A percentile compares a stretch with the other conserved stretches of the same genome.
Conservation (phyloP, 371 early-diverging fungal genomes). For the Mucor velutinosus region DNA sequence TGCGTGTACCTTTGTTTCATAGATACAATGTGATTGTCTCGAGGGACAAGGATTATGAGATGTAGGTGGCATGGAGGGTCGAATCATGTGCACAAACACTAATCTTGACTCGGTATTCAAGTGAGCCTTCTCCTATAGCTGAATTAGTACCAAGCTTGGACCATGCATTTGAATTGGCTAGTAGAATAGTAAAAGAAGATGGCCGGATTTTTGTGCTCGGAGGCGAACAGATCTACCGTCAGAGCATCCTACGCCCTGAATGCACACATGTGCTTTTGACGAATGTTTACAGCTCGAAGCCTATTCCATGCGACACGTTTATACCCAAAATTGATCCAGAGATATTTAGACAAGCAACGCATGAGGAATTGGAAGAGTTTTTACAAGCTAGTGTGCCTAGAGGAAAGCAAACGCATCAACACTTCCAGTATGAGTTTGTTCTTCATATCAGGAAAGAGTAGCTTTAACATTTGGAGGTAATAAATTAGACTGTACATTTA, state of each 20-base stretch:
- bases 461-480: neutral
- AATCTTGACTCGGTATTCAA: neutral
- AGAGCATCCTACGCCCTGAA: constrained; percentile 52
- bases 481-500: neutral
- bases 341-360: constrained; percentile 27
- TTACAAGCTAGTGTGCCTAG: constrained; percentile 44
- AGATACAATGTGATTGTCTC: constrained; percentile 89
- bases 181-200: constrained; percentile 2
- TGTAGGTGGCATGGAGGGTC: constrained; percentile 35
- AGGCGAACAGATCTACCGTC: constrained; percentile 63
- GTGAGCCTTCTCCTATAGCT: neutral
- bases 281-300: constrained; percentile 39
- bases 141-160: constrained; percentile 18
- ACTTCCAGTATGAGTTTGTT: constrained; percentile 48
- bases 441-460: constrained; percentile 33
- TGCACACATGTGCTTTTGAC: constrained; percentile 69
- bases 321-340: constrained; percentile 59
- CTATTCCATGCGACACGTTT: constrained; percentile 67
- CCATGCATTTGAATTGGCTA: constrained; percentile 18
- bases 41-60: constrained; percentile 50
- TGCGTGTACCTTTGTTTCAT: constrained; percentile 70
- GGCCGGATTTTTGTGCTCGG: constrained; percentile 63
- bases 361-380: constrained; percentile 47
- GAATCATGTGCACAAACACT: neutral
- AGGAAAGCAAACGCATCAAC: constrained; percentile 50